Evolutionary conservation across 2,329 filamentous ascomycete species (phyloP).

Genomic region (Penicillium sp.): DNA sequence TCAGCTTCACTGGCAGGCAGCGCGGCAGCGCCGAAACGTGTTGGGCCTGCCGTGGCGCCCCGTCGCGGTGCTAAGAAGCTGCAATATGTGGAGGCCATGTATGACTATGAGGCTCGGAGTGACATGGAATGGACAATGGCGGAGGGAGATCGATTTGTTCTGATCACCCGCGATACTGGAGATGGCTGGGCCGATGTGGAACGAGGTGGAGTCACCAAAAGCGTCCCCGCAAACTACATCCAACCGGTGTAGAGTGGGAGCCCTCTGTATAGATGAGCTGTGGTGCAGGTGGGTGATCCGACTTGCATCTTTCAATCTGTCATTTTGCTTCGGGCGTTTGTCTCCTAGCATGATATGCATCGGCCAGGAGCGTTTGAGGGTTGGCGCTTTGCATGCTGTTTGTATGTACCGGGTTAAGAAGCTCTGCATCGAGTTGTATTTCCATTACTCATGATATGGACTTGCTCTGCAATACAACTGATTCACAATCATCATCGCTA

Average conservation of each 20-base stretch:
- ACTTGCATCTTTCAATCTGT: conserved; percentile 3
- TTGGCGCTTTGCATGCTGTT: conserved; percentile 6
- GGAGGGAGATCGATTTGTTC: conserved; percentile 85
- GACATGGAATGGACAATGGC: conserved; percentile 84
- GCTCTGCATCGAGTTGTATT: too few species aligned
- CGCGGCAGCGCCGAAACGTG: conserved; percentile 60
- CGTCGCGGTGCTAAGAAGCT: conserved; percentile 87
- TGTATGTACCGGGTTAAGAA: not conserved
- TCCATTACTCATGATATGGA: not conserved
- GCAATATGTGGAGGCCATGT: conserved; percentile 86
- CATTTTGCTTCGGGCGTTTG: conserved; percentile 3
- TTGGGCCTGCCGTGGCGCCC: conserved; percentile 86
- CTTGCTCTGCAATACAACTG: not conserved
- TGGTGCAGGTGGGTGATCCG: conserved; percentile 2
- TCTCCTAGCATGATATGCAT: conserved; percentile 18
- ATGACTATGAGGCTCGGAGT: conserved; percentile 81
- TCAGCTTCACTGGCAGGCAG: conserved; percentile 60
- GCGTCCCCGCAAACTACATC: conserved; percentile 91
- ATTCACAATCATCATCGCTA: conserved; percentile 18
- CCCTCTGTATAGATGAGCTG: not conserved
- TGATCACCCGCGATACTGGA: conserved; percentile 79
- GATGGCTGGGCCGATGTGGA: conserved; percentile 98
- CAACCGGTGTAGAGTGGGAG: conserved; percentile 57
- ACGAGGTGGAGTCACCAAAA: conserved; percentile 76
- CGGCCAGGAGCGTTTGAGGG: conserved; percentile 16